These are phyloP conservation scores for Claviceps capensis DNA, from an alignment of 2,329 filamentous ascomycete genomes.

Conservation along the genomic window DNA sequence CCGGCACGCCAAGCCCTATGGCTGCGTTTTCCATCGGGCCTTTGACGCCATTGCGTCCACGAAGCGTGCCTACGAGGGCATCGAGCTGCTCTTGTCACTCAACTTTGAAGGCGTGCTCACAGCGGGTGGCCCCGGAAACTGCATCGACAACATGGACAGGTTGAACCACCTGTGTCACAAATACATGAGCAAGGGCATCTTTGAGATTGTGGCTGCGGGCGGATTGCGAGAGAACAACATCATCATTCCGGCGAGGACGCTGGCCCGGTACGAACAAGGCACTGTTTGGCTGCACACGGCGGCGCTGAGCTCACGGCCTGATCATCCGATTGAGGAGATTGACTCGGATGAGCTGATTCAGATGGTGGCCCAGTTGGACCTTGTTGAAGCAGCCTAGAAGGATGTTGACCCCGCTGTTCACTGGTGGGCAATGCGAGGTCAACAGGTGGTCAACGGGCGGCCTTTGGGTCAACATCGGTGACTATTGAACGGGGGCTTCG, in stretches of 20 bases:
- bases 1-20: constrained; percentile 24
- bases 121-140: constrained; percentile 33
- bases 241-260: constrained; percentile 11
- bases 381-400: not conserved
- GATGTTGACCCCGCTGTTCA: not conserved
- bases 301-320: constrained; percentile 9
- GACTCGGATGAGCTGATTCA: constrained; percentile 13
- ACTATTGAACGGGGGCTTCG: no score
- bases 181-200: constrained; percentile 8
- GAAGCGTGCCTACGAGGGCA: constrained; percentile 8
- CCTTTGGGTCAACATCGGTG: no score
- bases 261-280: constrained; percentile 12
- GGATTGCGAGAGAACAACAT: constrained; percentile 33
- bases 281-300: constrained; percentile 35
- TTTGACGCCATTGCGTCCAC: constrained; percentile 33
- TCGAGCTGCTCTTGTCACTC: constrained; percentile 24
- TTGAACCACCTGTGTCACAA: constrained; percentile 23
- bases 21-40: constrained; percentile 41
- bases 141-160: constrained; percentile 23
- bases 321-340: constrained; percentile 12
- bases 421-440: no score
- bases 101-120: constrained; percentile 40
- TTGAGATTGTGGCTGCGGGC: constrained; percentile 40
- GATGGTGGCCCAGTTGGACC: constrained; percentile 11
- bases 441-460: no score